Evolutionary conservation across 2,329 filamentous ascomycete genomes (phyloP).

Genomic region (Penicillium griseofulvum): DNA sequence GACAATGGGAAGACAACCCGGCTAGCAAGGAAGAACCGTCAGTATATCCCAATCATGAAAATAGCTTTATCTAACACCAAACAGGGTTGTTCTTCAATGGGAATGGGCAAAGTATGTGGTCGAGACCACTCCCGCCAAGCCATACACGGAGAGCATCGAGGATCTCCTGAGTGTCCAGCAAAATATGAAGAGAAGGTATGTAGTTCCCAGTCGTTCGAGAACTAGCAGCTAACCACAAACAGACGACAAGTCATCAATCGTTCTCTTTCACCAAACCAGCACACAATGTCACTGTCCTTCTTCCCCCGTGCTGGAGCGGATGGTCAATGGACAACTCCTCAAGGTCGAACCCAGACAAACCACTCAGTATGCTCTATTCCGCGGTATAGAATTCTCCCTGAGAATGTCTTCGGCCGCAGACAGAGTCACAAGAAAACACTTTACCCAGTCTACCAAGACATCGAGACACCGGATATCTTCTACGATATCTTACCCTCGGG

Average conservation of each 20-base stretch:
- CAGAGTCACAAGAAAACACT: background rate
- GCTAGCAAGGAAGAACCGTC: background rate
- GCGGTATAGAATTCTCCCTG: background rate
- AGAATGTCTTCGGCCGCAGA: background rate
- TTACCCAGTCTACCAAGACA: constrained; percentile 1
- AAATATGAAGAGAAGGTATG: constrained; percentile 18
- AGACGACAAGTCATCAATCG: constrained; percentile 10
- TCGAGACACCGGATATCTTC: background rate
- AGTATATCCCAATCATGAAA: background rate
- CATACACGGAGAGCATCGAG: constrained; percentile 9
- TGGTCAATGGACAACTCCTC: constrained; percentile 6
- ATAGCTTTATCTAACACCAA: background rate
- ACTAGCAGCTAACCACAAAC: background rate
- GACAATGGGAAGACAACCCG: background rate
- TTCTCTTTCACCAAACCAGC: constrained; percentile 4
- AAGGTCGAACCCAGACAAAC: background rate
- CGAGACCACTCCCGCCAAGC: constrained; percentile 17
- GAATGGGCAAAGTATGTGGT: constrained; percentile 16
- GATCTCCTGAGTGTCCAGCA: constrained; percentile 14
- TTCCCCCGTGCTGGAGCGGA: constrained; percentile 7
- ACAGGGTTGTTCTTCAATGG: constrained; percentile 9
- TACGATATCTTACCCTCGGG: background rate
- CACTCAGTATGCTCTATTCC: background rate
- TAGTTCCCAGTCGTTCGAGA: background rate
- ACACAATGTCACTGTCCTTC: constrained; percentile 5